Evolutionary conservation across 306 rosid genomes (phyloP), one percentile per base, ranked within the genome.

Genomic region (Delonix regia): DNA sequence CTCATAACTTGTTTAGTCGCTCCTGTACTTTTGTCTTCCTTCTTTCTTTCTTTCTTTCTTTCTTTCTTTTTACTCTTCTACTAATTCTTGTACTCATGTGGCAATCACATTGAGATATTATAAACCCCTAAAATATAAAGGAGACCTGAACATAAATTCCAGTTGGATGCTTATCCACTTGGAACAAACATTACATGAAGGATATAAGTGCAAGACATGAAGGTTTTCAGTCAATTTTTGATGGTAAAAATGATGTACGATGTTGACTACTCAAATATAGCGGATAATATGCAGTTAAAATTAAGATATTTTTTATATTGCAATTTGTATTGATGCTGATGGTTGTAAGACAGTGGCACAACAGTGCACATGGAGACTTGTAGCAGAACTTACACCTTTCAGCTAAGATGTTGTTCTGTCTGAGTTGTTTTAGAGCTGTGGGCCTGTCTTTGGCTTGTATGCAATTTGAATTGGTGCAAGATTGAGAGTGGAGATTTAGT

Each of bases 31-130:
- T 7, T 14, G 33, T 27, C 16, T 47, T 41, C 13, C 45, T 28
- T n/a, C 30, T 30, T 64, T 76, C 65, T 18, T 77, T 9, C 25
- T 64, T n/a, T n/a, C n/a, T n/a, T n/a, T 65, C 74, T 9, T 55
- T 16, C 1, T 24, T 18, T 18, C 55, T 15, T 1, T 41, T 41
- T 41, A 41, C 47, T 61, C 11, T 27, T 22, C 19, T 68, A 9
- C 19, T 60, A 41, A 59, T 48, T 36, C 33, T 55, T 39, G 11
- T 55, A 24, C 18, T 38, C 15, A 9, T 10, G 45, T 41, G 53
- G 16, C 16, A 48, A 44, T 25, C 44, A 60, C 62, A 74, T 59
- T 56, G 52, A 56, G 45, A 47, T 75, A 2, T 62, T 8, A 25
- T 47, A 12, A 47, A 22, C 18, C 6, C 33, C 4, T 30, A 30